phyloP scores from a whole-genome alignment of 1,284 basidiomycete species.

The Ceratorhiza oryzae-sativae region DNA sequence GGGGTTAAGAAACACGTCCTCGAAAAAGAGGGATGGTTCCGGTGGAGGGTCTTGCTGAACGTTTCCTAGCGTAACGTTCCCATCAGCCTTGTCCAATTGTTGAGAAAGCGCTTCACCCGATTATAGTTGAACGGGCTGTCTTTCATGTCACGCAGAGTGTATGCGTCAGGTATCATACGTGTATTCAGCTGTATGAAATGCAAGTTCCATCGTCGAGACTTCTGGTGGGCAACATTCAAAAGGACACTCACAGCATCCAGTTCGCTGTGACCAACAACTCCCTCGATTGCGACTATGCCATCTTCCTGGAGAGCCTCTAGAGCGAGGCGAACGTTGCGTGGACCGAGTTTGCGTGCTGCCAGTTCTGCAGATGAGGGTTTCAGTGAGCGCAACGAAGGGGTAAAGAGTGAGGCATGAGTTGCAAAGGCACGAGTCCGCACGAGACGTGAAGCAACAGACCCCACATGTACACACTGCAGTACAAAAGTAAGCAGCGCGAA shows the following conservation, averaged over 20 bases:
- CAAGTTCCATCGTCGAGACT: background rate
- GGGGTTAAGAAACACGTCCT: slow-evolving; percentile 38
- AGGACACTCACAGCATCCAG: slow-evolving; percentile 28
- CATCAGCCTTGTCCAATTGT: background rate
- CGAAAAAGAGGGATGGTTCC: slow-evolving; percentile 29
- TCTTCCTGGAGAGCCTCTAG: slow-evolving; percentile 37
- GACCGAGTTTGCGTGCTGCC: slow-evolving; percentile 19
- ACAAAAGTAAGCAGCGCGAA: background rate
- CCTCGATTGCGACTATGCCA: slow-evolving; percentile 37
- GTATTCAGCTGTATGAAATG: slow-evolving; percentile 17
- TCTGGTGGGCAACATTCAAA: background rate
- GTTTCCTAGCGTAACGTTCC: slow-evolving; percentile 17
- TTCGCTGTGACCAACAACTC: slow-evolving; percentile 32
- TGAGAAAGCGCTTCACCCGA: background rate
- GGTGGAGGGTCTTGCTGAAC: slow-evolving; percentile 41
- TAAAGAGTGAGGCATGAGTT: background rate
- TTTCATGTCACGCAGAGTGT: slow-evolving; percentile 9
- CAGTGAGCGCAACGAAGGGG: slow-evolving; percentile 2
- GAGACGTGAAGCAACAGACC: background rate
- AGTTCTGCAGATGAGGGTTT: slow-evolving; percentile 15
- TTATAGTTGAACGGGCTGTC: slow-evolving; percentile 32
- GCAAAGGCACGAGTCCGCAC: background rate
- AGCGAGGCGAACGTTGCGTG: slow-evolving; percentile 20
- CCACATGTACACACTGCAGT: background rate
- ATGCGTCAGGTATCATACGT: slow-evolving; percentile 38